These are phyloP conservation scores for Protomyces gravidus DNA, from an alignment of 1,139 yeast genomes.

Conservation along the genomic window DNA sequence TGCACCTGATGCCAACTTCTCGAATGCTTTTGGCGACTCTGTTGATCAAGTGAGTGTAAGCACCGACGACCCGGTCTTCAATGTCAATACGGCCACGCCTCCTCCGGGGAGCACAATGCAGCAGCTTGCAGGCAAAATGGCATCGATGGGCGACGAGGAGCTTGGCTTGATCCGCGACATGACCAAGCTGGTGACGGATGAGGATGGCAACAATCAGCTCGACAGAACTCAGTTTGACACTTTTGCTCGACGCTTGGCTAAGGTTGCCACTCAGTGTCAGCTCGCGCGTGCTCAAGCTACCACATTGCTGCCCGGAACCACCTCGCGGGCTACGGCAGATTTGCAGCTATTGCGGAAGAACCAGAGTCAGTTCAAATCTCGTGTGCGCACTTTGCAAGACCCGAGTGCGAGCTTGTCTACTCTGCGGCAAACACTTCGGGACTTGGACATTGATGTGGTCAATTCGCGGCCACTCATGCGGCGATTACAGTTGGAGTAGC, in stretches of 20 bases:
- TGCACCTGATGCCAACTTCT: too few relatives aligned
- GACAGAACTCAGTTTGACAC: not conserved
- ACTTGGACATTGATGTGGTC: not conserved
- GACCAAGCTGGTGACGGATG: not conserved
- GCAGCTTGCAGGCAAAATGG: not conserved
- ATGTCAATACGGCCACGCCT: not conserved
- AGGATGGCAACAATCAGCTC: not conserved
- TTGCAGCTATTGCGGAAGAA: not conserved
- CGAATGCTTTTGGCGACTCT: not conserved
- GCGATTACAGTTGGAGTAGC: too few relatives aligned
- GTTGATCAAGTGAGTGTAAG: too few relatives aligned
- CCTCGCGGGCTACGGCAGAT: not conserved
- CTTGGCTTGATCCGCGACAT: not conserved
- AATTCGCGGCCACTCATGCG: too few relatives aligned
- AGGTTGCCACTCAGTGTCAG: not conserved
- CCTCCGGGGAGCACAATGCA: not conserved
- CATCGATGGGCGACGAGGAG: not conserved
- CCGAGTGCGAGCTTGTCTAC: not conserved
- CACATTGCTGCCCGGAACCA: too few relatives aligned
- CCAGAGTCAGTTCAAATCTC: not conserved
- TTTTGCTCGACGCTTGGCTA: not conserved
- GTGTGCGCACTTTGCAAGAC: not conserved
- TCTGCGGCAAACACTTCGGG: not conserved
- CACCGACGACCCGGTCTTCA: not conserved
- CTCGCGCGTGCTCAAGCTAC: not conserved